Percentiles rank a stretch among this genome's conserved stretches.
Evolutionary conservation across 805 yeast species (phyloP).

Genomic region (Ogataea haglerorum): DNA sequence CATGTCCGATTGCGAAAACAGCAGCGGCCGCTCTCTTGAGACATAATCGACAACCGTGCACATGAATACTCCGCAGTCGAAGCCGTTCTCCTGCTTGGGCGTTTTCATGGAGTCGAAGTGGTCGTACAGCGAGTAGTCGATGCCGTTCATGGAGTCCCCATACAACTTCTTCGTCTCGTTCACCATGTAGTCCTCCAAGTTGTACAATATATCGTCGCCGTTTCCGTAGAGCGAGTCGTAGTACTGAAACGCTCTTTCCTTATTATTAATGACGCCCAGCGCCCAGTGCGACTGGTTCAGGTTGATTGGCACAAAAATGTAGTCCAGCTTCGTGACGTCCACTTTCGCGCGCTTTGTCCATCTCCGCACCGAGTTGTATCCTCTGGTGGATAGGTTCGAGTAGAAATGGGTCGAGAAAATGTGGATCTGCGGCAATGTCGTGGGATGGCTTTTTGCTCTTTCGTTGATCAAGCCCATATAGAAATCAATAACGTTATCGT

Average conservation of each 20-base stretch:
- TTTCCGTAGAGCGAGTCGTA: conserved; percentile 72
- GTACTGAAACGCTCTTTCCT: conserved; percentile 55
- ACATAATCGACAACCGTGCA: conserved; percentile 71
- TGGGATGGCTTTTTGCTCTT: conserved; percentile 25
- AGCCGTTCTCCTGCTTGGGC: conserved; percentile 88
- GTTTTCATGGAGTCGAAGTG: conserved; percentile 32
- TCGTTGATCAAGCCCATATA: conserved; percentile 57
- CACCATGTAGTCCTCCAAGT: conserved; percentile 58
- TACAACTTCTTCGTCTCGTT: conserved; percentile 60
- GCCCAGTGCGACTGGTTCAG: conserved; percentile 89
- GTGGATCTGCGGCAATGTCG: conserved; percentile 41
- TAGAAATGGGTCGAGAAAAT: conserved; percentile 89
- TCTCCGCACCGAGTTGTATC: conserved; percentile 74
- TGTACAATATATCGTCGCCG: conserved; percentile 41
- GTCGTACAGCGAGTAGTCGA: conserved; percentile 28
- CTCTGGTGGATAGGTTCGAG: conserved; percentile 64
- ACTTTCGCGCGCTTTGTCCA: conserved; percentile 81
- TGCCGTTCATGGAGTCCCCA: conserved; percentile 35
- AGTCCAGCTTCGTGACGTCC: conserved; percentile 59
- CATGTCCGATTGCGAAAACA: conserved; percentile 70
- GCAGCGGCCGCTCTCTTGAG: conserved; percentile 46
- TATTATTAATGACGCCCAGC: conserved; percentile 70
- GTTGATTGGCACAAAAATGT: conserved; percentile 83
- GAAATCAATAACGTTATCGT: conserved; percentile 86
- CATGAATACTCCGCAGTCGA: conserved; percentile 92